Base-by-base conservation (phyloP, 805 yeast species). In the Maudiozyma turicensis region DNA sequence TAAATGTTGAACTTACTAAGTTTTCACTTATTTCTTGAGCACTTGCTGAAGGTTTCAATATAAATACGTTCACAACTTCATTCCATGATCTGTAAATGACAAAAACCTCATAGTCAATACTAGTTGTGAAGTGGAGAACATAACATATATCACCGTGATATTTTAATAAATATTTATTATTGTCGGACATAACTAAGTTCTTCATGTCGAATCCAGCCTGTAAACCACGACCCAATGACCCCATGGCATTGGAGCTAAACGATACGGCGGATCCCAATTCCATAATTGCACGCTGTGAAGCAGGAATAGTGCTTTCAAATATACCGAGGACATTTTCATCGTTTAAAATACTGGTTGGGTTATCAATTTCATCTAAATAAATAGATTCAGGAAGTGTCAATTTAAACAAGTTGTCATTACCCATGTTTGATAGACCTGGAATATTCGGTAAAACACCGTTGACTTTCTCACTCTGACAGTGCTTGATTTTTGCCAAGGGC, bases 141-240 rank as follows among this genome's bases (percentile, higher is more conserved):
- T 84, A 86, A 4, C 83, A 67, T 9, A 82, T 68, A 40, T 78
- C 81, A 72, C 82, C 71, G 6, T 71, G 65, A 54, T 83, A 78
- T 37, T 73, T 66, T 45, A 71, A 66, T 54, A 88, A 66, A 57
- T 88, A 87, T 41, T 71, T 65, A 3, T 71, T 72, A 11, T 76
- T 60, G 5, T 78, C 77, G 6, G 75, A 67, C 47, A 67, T 61
- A 31, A 70, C 68, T 35, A 79, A 65, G 63, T 82, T 81, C 46
- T 77, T 77, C 49, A 77, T 60, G 11, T 84, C 79, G 65, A 95
- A 95, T 0, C 99, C 99, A 50, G 77, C 75, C 56, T 86, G 89
- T 50, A 93, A 69, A 31, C 96, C 95, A 58, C 76, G 78, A 7
- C 97, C 95, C 8, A 95, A 70, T 0, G 89, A 80, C 8, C 97